These are phyloP conservation scores for Parietaria judaica DNA, from an alignment of 306 rosid species.

Conservation along the genomic window DNA sequence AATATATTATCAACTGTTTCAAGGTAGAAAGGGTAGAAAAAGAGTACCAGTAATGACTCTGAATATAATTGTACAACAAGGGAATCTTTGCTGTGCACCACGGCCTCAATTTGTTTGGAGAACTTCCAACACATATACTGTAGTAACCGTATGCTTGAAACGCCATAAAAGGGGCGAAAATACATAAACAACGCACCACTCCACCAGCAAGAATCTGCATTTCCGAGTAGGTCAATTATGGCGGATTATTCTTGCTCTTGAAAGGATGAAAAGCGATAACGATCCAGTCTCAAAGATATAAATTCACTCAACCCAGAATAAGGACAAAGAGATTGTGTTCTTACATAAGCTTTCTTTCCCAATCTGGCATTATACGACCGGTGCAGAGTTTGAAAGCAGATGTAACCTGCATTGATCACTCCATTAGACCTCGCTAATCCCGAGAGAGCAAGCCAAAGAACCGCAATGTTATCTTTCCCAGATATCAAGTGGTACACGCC, in stretches of 20 bases:
- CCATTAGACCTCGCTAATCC: conserved; percentile 84
- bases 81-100: conserved; percentile 95
- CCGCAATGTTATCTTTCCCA: conserved; percentile 41
- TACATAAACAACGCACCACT: conserved; percentile 47
- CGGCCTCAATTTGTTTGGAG: conserved; percentile 52
- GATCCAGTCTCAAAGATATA: not conserved
- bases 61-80: conserved; percentile 69
- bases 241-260: conserved; percentile 3
- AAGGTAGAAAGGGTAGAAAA: not conserved
- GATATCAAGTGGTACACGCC: conserved; percentile 65
- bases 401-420: conserved; percentile 76
- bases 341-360: conserved; percentile 40
- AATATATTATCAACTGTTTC: not conserved
- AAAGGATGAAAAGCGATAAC: conserved; percentile 2
- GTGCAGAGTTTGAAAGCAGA: conserved; percentile 83
- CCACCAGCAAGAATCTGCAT: conserved; percentile 57
- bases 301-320: not conserved
- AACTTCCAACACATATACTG: conserved; percentile 56
- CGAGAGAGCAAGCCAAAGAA: conserved; percentile 58
- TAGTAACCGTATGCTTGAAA: conserved; percentile 86
- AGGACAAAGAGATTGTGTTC: conserved; percentile 12
- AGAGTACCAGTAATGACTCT: conserved; percentile 81
- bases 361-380: conserved; percentile 44
- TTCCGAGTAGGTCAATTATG: conserved; percentile 25
- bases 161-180: conserved; percentile 64